These are phyloP conservation scores for Alternaria ventricosa DNA, from an alignment of 2,329 filamentous ascomycete genomes.

Conservation along the genomic window DNA sequence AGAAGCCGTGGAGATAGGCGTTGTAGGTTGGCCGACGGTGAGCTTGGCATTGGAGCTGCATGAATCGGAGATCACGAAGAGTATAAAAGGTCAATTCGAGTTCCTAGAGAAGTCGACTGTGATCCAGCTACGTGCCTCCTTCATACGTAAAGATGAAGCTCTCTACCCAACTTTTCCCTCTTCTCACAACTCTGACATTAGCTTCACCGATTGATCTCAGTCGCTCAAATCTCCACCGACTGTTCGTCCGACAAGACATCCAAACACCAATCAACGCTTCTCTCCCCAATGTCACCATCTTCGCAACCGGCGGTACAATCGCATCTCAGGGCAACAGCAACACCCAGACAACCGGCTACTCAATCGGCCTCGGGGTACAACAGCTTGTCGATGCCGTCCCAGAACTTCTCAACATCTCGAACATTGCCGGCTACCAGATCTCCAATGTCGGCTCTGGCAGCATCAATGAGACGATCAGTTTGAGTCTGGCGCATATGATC, in stretches of 20 bases:
- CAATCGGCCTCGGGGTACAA: constrained; percentile 58
- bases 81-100: constrained; percentile 5
- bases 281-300: constrained; percentile 64
- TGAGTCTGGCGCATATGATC: constrained; percentile 58
- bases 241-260: constrained; percentile 40
- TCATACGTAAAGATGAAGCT: constrained; percentile 29
- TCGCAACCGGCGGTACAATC: constrained; percentile 66
- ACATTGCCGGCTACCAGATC: constrained; percentile 58
- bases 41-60: not conserved
- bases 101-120: not conserved
- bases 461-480: constrained; percentile 58
- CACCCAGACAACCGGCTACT: constrained; percentile 63
- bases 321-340: constrained; percentile 59
- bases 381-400: constrained; percentile 63
- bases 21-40: not conserved
- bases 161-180: constrained; percentile 22
- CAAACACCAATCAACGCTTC: constrained; percentile 51
- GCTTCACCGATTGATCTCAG: constrained; percentile 31
- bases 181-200: constrained; percentile 26
- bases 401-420: constrained; percentile 61
- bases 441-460: constrained; percentile 45
- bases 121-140: not conserved
- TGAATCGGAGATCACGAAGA: not conserved
- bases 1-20: constrained; percentile 12
- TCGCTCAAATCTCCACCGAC: constrained; percentile 20